These are phyloP conservation scores for Ananas comosus DNA, from an alignment of 176 grass and related monocot species.

Conservation along the genomic window DNA sequence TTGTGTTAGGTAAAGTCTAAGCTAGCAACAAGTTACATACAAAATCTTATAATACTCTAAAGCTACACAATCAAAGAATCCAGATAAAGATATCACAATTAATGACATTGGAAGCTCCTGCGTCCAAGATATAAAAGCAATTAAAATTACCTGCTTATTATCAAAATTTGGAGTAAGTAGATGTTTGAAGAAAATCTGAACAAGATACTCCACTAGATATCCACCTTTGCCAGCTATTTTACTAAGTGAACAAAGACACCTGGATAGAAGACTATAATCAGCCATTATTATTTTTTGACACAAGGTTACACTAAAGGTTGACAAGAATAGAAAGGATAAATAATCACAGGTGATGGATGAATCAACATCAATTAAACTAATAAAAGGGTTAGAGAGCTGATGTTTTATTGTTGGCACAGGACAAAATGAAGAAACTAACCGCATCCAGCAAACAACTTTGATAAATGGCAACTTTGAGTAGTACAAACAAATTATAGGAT, in stretches of 20 bases:
- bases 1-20: no score
- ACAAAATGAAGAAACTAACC: background rate
- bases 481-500: no score
- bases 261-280: constrained; percentile 16
- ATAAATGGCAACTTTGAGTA: background rate
- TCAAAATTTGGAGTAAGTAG: constrained; percentile 58
- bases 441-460: background rate
- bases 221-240: constrained; percentile 74
- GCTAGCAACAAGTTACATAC: background rate
- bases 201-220: constrained; percentile 56
- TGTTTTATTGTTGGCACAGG: background rate
- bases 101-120: no score
- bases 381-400: background rate
- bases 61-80: background rate
- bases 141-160: constrained; percentile 51
- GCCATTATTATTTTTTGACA: background rate
- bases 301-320: background rate
- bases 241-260: constrained; percentile 91
- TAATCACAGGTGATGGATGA: background rate
- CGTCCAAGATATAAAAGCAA: background rate
- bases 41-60: background rate
- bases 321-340: background rate
- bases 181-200: constrained; percentile 93
- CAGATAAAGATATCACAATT: background rate
- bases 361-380: background rate